Evolutionary conservation across 495 filamentous ascomycete species (phyloP).

Genomic region (Trichoderma gamsii): DNA sequence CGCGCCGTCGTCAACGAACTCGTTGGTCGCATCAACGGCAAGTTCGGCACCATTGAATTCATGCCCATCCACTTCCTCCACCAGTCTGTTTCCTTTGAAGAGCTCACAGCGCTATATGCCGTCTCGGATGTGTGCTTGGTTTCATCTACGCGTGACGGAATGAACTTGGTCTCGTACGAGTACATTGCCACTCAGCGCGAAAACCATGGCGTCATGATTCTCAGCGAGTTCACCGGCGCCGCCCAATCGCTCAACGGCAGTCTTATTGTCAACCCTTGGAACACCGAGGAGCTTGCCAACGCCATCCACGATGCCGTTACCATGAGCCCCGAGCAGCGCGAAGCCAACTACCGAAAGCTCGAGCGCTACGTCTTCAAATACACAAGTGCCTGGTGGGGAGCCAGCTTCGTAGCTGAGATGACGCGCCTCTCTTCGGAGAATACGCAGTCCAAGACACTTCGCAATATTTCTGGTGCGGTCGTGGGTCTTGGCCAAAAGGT

Average conservation of each 20-base stretch:
- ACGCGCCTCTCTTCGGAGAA: conserved; percentile 43
- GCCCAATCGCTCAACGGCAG: conserved; percentile 81
- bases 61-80: conserved; percentile 97
- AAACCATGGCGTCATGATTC: conserved; percentile 78
- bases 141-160: conserved; percentile 87
- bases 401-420: conserved; percentile 84
- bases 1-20: conserved; percentile 84
- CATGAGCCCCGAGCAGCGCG: conserved; percentile 76
- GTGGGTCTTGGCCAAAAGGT: conserved; percentile 12
- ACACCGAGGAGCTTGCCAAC: conserved; percentile 79
- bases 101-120: conserved; percentile 87
- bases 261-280: conserved; percentile 87
- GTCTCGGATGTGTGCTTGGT: conserved; percentile 86
- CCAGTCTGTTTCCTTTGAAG: conserved; percentile 90
- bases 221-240: conserved; percentile 89
- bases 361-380: conserved; percentile 83
- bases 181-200: conserved; percentile 87
- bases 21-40: conserved; percentile 87
- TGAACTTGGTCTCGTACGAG: conserved; percentile 96
- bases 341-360: conserved; percentile 73
- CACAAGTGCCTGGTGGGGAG: conserved; percentile 96
- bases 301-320: conserved; percentile 79
- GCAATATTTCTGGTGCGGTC: conserved; percentile 14
- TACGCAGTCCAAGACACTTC: conserved; percentile 15
- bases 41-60: conserved; percentile 87